Evolutionary conservation across 768 basidiomycete genomes (phyloP).

Genomic region (Tremella yokohamensis): DNA sequence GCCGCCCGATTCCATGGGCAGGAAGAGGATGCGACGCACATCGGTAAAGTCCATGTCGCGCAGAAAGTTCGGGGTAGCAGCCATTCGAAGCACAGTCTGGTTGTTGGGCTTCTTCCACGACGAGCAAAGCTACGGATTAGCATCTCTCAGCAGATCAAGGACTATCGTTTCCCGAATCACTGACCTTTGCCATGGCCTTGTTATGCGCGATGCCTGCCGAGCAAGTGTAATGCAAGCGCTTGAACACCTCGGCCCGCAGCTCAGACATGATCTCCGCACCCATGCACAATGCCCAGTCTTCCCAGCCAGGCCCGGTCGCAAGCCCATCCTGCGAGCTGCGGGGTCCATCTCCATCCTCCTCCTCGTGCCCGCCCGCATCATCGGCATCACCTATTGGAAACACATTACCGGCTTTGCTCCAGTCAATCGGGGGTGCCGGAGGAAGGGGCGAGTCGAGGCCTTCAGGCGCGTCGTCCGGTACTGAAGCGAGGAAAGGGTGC

Average conservation of each 20-base stretch:
- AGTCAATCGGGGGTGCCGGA: conserved; percentile 45
- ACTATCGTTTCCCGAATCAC: neutral
- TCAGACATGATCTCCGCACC: conserved; percentile 82
- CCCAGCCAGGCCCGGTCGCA: conserved; percentile 62
- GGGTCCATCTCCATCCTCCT: conserved; percentile 9
- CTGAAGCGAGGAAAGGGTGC: conserved; percentile 70
- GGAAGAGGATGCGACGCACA: conserved; percentile 51
- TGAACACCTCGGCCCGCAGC: conserved; percentile 64
- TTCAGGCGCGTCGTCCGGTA: conserved; percentile 65
- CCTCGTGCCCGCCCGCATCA: conserved; percentile 9
- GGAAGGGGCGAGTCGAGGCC: conserved; percentile 58
- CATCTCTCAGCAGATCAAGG: neutral
- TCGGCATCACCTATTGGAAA: conserved; percentile 39
- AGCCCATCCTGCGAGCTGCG: conserved; percentile 5
- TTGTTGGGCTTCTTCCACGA: conserved; percentile 87
- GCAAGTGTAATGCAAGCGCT: conserved; percentile 81
- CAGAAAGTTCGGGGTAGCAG: conserved; percentile 79
- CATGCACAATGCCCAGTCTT: conserved; percentile 83
- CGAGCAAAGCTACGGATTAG: conserved; percentile 64
- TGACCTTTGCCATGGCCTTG: conserved; percentile 90
- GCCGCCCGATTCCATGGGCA: neutral
- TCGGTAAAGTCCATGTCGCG: conserved; percentile 83
- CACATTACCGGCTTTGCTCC: conserved; percentile 46
- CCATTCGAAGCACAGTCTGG: conserved; percentile 78
- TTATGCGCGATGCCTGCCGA: conserved; percentile 93